Evolutionary conservation across 75 land plant genomes (phyloP).

Genomic region (Azolla pinnata): DNA sequence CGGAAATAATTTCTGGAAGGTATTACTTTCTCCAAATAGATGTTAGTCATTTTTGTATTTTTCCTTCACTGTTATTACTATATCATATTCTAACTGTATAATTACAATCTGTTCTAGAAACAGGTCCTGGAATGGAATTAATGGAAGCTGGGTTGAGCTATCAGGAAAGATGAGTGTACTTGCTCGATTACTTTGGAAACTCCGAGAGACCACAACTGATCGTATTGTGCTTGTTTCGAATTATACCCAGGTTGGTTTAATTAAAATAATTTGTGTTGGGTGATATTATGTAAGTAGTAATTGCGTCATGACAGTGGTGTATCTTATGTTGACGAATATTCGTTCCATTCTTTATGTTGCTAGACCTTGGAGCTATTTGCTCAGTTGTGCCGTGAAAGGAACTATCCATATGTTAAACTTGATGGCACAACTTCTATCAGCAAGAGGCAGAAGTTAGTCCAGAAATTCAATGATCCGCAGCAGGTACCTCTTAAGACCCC

Average conservation of each 20-base stretch:
- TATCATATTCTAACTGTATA: too few relatives aligned
- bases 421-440: slow-evolving; percentile 87
- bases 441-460: slow-evolving; percentile 90
- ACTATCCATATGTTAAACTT: slow-evolving; percentile 86
- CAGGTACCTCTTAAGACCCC: slow-evolving; percentile 32
- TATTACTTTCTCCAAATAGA: slow-evolving; percentile 8
- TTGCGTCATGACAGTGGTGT: too few relatives aligned
- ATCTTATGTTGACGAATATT: too few relatives aligned
- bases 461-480: slow-evolving; percentile 67
- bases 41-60: not conserved
- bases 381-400: slow-evolving; percentile 92
- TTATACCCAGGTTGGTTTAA: slow-evolving; percentile 68
- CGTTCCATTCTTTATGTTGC: slow-evolving; percentile 7
- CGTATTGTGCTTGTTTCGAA: slow-evolving; percentile 97
- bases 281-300: too few relatives aligned
- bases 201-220: slow-evolving; percentile 77
- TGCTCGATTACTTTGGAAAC: slow-evolving; percentile 70
- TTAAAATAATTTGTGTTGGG: not conserved
- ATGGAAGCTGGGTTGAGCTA: slow-evolving; percentile 82
- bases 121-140: slow-evolving; percentile 76
- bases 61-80: too few relatives aligned
- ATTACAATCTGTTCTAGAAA: slow-evolving; percentile 56
- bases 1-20: slow-evolving; percentile 84
- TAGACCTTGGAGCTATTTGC: slow-evolving; percentile 95
- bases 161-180: slow-evolving; percentile 97